Conservation (phyloP, 148 eudicot species). For the Persicaria maculosa region DNA sequence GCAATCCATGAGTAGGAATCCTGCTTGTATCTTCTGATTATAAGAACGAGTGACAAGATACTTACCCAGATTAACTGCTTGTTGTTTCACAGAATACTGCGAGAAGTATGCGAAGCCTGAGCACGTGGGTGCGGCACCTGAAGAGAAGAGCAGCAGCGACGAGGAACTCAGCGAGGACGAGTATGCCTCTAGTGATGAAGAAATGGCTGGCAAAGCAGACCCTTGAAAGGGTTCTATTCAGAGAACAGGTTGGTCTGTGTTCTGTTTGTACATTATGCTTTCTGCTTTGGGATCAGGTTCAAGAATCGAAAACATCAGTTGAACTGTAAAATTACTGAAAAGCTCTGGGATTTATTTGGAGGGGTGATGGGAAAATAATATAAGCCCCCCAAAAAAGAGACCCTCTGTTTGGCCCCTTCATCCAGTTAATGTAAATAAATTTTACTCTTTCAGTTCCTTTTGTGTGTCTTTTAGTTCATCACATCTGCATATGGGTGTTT, state of each 20-base stretch:
- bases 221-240: constrained; percentile 10
- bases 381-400: not conserved
- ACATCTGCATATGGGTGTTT: not conserved
- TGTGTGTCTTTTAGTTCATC: not conserved
- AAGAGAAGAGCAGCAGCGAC: constrained; percentile 18
- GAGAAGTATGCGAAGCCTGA: constrained; percentile 64
- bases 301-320: not conserved
- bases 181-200: constrained; percentile 17
- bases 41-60: not conserved
- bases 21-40: too few species aligned
- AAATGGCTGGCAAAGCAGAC: constrained; percentile 17
- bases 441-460: not conserved
- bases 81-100: constrained; percentile 43
- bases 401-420: not conserved
- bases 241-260: not conserved
- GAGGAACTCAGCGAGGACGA: constrained; percentile 17
- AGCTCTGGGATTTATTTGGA: not conserved
- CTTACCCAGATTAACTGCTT: not conserved
- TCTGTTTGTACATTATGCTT: not conserved
- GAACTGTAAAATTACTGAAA: not conserved
- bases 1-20: too few species aligned
- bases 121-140: constrained; percentile 49
- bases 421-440: constrained; percentile 1
- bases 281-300: not conserved
- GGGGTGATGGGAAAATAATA: not conserved